Percentiles rank a stretch among this genome's conserved stretches.
These are phyloP conservation scores for Aegilops sharonensis DNA, from an alignment of 176 grass and related monocot species.

Conservation along the genomic window DNA sequence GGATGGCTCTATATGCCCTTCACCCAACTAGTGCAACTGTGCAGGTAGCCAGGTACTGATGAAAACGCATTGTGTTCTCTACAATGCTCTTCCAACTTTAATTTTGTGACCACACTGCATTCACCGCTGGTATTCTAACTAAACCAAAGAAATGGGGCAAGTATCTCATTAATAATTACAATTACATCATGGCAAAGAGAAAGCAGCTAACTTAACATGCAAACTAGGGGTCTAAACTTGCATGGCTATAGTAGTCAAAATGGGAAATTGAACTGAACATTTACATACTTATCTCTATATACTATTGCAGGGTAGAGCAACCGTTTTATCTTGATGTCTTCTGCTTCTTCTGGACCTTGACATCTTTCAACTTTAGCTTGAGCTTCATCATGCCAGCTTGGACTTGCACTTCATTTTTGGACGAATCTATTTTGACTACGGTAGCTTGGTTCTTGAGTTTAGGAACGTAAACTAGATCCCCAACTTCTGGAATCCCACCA, in stretches of 20 bases:
- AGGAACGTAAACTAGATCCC: conserved; percentile 59
- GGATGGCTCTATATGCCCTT: too few species aligned
- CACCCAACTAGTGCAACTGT: too few species aligned
- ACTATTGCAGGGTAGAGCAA: background rate
- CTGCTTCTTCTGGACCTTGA: conserved; percentile 29
- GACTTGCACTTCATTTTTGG: conserved; percentile 53
- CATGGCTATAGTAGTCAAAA: conserved; percentile 2
- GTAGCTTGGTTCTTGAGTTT: conserved; percentile 57
- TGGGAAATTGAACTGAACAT: background rate
- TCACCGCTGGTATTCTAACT: too few species aligned
- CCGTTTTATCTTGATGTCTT: conserved; percentile 37
- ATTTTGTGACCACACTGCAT: too few species aligned
- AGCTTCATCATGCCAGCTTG: conserved; percentile 73
- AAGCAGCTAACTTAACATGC: background rate
- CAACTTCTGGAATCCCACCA: conserved; percentile 43
- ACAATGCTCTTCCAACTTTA: too few species aligned
- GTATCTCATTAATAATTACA: background rate
- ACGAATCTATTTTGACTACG: conserved; percentile 56
- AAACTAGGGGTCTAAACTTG: background rate
- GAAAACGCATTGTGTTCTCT: too few species aligned
- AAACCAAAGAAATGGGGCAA: too few species aligned
- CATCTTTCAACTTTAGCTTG: conserved; percentile 62
- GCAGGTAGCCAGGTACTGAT: too few species aligned
- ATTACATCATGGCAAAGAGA: background rate
- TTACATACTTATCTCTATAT: conserved; percentile 17